phyloP scores from a whole-genome alignment of 306 rosid genomes.

The Vachellia pachyceras region DNA sequence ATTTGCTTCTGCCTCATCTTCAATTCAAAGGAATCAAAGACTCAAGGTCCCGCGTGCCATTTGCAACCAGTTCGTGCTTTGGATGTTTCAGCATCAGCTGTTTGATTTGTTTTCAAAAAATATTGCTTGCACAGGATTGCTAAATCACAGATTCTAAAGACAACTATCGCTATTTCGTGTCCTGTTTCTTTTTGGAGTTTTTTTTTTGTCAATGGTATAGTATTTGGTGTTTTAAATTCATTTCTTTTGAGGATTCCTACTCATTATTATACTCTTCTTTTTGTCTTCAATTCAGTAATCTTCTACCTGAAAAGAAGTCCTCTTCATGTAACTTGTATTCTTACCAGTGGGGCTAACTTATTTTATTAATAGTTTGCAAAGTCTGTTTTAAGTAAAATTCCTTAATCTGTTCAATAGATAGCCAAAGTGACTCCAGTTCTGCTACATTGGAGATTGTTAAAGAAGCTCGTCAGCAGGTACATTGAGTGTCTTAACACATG shows the following conservation, averaged over 20 bases:
- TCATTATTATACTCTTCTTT: background rate
- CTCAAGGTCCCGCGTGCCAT: background rate
- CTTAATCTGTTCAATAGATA: constrained; percentile 72
- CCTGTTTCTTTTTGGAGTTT: background rate
- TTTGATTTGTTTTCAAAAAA: background rate
- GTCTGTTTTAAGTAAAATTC: constrained; percentile 43
- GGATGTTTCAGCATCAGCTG: background rate
- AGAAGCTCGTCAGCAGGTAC: constrained; percentile 86
- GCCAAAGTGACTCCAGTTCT: constrained; percentile 93
- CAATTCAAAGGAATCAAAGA: background rate
- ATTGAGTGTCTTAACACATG: constrained; percentile 28
- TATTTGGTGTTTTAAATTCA: constrained; percentile 10
- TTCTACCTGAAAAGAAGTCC: background rate
- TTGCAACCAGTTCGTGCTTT: background rate
- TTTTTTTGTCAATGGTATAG: background rate
- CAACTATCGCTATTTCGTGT: background rate
- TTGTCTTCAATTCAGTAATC: background rate
- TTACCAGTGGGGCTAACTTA: constrained; percentile 8
- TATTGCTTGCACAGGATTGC: background rate
- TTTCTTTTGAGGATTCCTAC: background rate
- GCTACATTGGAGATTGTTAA: constrained; percentile 70
- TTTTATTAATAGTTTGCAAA: constrained; percentile 21
- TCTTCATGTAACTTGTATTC: background rate
- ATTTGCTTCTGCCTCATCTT: background rate
- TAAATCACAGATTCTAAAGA: background rate